Evolutionary conservation across 441 rosid species (phyloP).

Genomic region (Bruguiera hainesii): DNA sequence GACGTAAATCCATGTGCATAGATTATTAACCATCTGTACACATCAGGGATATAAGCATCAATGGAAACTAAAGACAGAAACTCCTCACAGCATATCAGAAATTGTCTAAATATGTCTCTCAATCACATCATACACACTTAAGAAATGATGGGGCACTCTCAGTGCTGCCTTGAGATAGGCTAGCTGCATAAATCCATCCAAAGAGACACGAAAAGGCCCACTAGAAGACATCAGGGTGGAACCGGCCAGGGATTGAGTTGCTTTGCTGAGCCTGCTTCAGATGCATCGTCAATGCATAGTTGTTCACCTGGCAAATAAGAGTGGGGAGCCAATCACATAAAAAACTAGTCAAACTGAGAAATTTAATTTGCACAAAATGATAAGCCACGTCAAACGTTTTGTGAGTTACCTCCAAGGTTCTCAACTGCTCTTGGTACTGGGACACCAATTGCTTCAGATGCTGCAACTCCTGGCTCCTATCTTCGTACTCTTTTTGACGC

Average conservation of each 20-base stretch:
- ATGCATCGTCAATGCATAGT: constrained; percentile 87
- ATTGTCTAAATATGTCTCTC: background rate
- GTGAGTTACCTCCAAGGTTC: constrained; percentile 67
- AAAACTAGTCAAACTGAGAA: background rate
- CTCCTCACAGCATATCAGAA: background rate
- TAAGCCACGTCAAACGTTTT: background rate
- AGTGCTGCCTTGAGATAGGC: background rate
- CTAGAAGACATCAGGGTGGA: constrained; percentile 84
- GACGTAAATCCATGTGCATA: background rate
- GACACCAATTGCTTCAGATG: constrained; percentile 67
- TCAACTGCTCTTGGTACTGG: constrained; percentile 84
- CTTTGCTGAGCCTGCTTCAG: constrained; percentile 87
- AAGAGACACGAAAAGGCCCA: background rate
- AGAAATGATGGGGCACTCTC: background rate
- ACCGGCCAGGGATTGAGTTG: constrained; percentile 74
- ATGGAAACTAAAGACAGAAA: background rate
- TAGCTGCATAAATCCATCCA: background rate
- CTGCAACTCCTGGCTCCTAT: constrained; percentile 65
- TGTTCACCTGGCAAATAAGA: constrained; percentile 52
- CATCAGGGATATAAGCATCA: background rate
- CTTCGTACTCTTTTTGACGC: constrained; percentile 69
- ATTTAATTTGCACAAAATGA: background rate
- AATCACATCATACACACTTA: background rate
- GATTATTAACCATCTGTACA: constrained; percentile 2
- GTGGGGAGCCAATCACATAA: background rate